These are phyloP conservation scores for Naganishia randhawae DNA, from an alignment of 768 basidiomycete genomes.

Conservation along the genomic window DNA sequence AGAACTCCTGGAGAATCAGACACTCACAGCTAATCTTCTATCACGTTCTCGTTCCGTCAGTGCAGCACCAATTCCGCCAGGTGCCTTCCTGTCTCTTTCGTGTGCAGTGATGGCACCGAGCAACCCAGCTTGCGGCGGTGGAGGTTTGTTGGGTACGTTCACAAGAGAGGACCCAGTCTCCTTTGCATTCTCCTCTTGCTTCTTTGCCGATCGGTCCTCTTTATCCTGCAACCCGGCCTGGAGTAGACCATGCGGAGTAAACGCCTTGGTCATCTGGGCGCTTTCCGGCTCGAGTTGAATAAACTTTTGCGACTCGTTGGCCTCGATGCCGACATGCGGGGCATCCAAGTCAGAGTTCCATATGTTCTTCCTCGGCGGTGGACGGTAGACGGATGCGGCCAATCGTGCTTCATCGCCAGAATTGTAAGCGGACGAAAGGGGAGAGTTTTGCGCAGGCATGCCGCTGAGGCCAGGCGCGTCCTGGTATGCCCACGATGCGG, in stretches of 20 bases:
- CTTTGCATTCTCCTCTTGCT: constrained; percentile 87
- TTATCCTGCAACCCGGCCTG: constrained; percentile 94
- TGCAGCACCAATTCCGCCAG: constrained; percentile 90
- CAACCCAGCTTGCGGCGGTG: constrained; percentile 88
- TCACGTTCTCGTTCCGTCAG: constrained; percentile 94
- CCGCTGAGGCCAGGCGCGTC: not conserved
- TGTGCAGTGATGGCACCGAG: constrained; percentile 94
- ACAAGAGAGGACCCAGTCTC: constrained; percentile 87
- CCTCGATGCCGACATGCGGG: constrained; percentile 55
- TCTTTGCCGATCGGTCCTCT: constrained; percentile 89
- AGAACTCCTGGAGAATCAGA: not conserved
- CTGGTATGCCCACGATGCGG: constrained; percentile 18
- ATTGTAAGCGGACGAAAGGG: constrained; percentile 15
- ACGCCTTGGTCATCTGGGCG: constrained; percentile 82
- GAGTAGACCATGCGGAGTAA: constrained; percentile 87
- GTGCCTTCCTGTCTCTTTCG: constrained; percentile 87
- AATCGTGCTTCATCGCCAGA: constrained; percentile 4
- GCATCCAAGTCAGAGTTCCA: constrained; percentile 88
- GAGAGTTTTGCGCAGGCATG: constrained; percentile 1
- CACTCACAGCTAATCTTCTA: constrained; percentile 65
- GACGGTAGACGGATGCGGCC: constrained; percentile 29
- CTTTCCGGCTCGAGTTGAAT: constrained; percentile 64
- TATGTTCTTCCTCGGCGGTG: constrained; percentile 64
- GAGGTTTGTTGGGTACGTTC: constrained; percentile 92
- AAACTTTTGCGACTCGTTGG: constrained; percentile 58